phyloP scores from a whole-genome alignment of 345 rosid species.

The Camelina neglecta region DNA sequence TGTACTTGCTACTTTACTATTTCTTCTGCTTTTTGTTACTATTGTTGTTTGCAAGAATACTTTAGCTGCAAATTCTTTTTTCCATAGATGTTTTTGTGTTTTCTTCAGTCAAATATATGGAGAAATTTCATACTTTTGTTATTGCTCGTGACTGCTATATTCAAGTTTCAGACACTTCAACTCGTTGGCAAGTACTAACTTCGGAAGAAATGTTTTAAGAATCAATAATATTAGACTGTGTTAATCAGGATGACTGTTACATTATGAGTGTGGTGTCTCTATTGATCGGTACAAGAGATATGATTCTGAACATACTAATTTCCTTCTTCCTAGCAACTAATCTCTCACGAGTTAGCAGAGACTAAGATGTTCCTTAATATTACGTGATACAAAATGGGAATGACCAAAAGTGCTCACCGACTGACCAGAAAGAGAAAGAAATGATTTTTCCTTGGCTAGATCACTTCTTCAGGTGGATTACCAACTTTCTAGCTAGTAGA shows the following conservation, averaged over 20 bases:
- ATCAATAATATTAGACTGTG: not conserved
- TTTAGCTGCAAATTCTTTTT: constrained; percentile 35
- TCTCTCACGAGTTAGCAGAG: not conserved
- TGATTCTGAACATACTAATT: constrained; percentile 13
- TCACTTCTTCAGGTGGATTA: constrained; percentile 47
- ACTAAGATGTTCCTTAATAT: not conserved
- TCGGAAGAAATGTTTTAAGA: not conserved
- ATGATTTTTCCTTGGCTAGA: not conserved
- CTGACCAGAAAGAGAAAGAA: constrained; percentile 23
- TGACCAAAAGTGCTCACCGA: constrained; percentile 8
- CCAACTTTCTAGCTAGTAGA: constrained; percentile 59
- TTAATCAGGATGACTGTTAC: not conserved
- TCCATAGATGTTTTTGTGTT: constrained; percentile 36
- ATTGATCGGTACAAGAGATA: constrained; percentile 12
- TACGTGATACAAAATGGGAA: constrained; percentile 12
- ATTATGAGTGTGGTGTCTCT: not conserved
- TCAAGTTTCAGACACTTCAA: constrained; percentile 4
- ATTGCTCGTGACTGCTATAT: not conserved
- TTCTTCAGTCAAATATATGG: constrained; percentile 43
- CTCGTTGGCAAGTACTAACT: constrained; percentile 24
- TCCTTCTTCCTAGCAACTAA: constrained; percentile 27
- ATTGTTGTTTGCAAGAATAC: constrained; percentile 42
- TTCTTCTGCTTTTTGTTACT: constrained; percentile 20
- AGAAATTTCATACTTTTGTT: constrained; percentile 36
- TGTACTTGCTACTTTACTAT: constrained; percentile 39